Conservation (phyloP, 257 asterid species). For the Fraxinus americana region DNA sequence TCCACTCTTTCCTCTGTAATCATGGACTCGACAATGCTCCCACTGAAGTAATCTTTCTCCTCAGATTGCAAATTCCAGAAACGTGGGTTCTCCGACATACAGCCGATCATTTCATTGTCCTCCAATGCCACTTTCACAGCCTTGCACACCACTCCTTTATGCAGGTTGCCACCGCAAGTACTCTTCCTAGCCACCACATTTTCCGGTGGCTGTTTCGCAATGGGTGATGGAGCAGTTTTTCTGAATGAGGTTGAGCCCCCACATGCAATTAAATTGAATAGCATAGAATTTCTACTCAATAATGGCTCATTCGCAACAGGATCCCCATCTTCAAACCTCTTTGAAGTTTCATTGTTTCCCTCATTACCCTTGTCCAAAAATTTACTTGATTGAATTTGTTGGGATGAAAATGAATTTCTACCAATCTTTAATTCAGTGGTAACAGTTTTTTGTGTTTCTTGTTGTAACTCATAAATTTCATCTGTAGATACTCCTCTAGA, state of each 20-base stretch:
- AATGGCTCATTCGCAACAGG: slow-evolving; percentile 48
- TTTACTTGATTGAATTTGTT: slow-evolving; percentile 48
- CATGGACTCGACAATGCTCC: slow-evolving; percentile 78
- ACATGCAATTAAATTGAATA: slow-evolving; percentile 74
- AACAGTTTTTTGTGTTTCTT: slow-evolving; percentile 21
- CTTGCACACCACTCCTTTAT: slow-evolving; percentile 53
- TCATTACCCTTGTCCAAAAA: not conserved
- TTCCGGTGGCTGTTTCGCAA: slow-evolving; percentile 22
- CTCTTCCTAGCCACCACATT: slow-evolving; percentile 53
- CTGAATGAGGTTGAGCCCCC: slow-evolving; percentile 75
- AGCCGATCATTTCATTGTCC: slow-evolving; percentile 51
- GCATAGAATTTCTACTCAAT: slow-evolving; percentile 62
- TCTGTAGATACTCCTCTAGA: slow-evolving; percentile 69
- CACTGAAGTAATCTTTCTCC: slow-evolving; percentile 87
- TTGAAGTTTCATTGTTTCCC: slow-evolving; percentile 17
- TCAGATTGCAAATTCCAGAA: slow-evolving; percentile 65
- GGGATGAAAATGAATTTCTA: slow-evolving; percentile 38
- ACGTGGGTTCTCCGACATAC: slow-evolving; percentile 91
- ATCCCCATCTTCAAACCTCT: slow-evolving; percentile 62
- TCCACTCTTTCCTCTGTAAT: slow-evolving; percentile 39
- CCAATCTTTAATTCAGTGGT: slow-evolving; percentile 35
- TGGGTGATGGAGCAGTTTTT: slow-evolving; percentile 29
- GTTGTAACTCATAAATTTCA: slow-evolving; percentile 35
- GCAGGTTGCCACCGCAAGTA: slow-evolving; percentile 34
- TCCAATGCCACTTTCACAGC: slow-evolving; percentile 34